These are phyloP conservation scores for Mimosa bimucronata DNA, from an alignment of 306 rosid species.

Conservation along the genomic window DNA sequence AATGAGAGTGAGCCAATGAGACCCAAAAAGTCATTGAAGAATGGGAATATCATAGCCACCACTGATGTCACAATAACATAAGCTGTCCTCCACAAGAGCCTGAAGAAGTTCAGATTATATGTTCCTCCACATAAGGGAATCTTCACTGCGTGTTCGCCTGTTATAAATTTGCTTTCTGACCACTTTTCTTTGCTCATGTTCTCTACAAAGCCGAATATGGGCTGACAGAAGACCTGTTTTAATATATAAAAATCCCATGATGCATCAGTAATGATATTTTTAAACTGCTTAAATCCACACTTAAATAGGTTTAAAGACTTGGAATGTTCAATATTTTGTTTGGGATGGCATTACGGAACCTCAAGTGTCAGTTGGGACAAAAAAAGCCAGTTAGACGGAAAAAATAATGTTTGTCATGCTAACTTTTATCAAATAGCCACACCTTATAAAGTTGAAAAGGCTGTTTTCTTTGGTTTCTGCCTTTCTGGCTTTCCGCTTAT, in stretches of 20 bases:
- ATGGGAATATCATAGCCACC: slow-evolving; percentile 90
- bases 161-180: slow-evolving; percentile 70
- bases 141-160: slow-evolving; percentile 52
- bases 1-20: slow-evolving; percentile 88
- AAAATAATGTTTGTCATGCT: too few species aligned
- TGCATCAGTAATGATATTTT: background rate
- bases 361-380: too few species aligned
- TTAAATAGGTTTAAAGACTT: background rate
- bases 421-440: too few species aligned
- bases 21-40: slow-evolving; percentile 92
- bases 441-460: too few species aligned
- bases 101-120: slow-evolving; percentile 61
- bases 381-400: too few species aligned
- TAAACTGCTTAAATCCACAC: background rate
- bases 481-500: too few species aligned
- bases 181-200: slow-evolving; percentile 51
- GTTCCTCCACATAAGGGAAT: slow-evolving; percentile 65
- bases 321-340: background rate
- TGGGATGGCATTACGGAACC: too few species aligned
- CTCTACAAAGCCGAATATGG: slow-evolving; percentile 77
- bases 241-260: background rate
- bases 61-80: slow-evolving; percentile 74
- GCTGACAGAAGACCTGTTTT: slow-evolving; percentile 85
- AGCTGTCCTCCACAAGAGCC: slow-evolving; percentile 77
- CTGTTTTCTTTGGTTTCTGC: too few species aligned